Conservation (phyloP, 352 stramenopile species). For the Peronospora belbahrii region DNA sequence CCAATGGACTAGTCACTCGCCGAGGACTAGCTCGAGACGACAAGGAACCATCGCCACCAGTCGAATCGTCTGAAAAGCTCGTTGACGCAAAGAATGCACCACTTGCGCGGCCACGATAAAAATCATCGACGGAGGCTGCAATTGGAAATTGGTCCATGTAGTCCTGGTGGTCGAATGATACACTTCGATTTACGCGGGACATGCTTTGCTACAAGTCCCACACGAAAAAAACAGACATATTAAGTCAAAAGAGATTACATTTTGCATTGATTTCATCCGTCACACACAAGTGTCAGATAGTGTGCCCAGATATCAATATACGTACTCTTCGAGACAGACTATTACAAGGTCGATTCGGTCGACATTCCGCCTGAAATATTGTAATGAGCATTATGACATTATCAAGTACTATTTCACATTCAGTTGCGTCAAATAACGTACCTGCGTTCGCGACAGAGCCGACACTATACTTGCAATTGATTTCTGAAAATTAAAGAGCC, state of each 20-base stretch:
- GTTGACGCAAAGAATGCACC: conserved; percentile 36
- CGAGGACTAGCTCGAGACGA: conserved; percentile 44
- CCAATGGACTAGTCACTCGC: conserved; percentile 47
- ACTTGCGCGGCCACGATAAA: conserved; percentile 42
- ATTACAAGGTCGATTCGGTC: conserved; percentile 41
- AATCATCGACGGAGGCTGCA: conserved; percentile 37
- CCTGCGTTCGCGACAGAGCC: conserved; percentile 58
- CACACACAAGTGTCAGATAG: background rate
- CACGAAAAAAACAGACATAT: conserved; percentile 7
- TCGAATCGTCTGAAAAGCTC: conserved; percentile 57
- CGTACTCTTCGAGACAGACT: conserved; percentile 56
- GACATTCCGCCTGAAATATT: conserved; percentile 33
- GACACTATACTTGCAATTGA: conserved; percentile 84
- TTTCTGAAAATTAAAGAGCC: conserved; percentile 87
- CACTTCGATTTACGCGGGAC: conserved; percentile 57
- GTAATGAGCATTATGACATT: conserved; percentile 9
- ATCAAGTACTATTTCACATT: background rate
- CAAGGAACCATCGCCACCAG: conserved; percentile 24
- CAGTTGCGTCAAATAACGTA: conserved; percentile 6
- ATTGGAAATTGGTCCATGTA: conserved; percentile 31
- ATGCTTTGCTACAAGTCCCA: conserved; percentile 37
- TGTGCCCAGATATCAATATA: background rate
- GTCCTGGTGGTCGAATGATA: conserved; percentile 73
- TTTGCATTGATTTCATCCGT: conserved; percentile 3
- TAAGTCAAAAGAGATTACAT: conserved; percentile 13